Conservation (phyloP, 1,139 yeast species). For the Taiozyma sp. region DNA sequence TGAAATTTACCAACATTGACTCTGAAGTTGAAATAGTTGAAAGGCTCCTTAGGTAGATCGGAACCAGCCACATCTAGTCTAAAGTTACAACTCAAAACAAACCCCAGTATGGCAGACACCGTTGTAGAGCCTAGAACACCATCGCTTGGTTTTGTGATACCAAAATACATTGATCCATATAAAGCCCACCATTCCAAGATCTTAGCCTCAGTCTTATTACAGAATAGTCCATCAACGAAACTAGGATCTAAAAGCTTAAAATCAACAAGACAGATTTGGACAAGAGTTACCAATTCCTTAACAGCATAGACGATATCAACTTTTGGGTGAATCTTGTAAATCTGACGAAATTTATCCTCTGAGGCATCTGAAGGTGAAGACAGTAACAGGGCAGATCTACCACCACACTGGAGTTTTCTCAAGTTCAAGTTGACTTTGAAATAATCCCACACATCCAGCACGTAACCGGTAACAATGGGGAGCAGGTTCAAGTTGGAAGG, state of each 20-base stretch:
- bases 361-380: constrained; percentile 71
- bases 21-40: constrained; percentile 65
- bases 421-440: constrained; percentile 75
- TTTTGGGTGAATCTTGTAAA: constrained; percentile 53
- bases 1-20: constrained; percentile 64
- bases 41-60: constrained; percentile 83
- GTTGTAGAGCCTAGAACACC: constrained; percentile 57
- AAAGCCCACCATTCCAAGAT: constrained; percentile 78
- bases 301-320: constrained; percentile 52
- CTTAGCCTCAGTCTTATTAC: constrained; percentile 72
- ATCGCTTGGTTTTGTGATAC: constrained; percentile 34
- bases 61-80: constrained; percentile 71
- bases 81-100: constrained; percentile 61
- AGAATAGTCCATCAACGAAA: constrained; percentile 79
- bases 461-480: constrained; percentile 58
- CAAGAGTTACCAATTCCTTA: constrained; percentile 64
- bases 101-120: constrained; percentile 52
- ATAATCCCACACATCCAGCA: constrained; percentile 43
- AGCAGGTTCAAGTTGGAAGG: constrained; percentile 73
- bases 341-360: constrained; percentile 76
- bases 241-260: constrained; percentile 67
- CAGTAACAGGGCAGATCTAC: constrained; percentile 72
- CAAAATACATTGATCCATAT: constrained; percentile 61
- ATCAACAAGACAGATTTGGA: constrained; percentile 75
- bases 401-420: constrained; percentile 76